Base-by-base conservation (phyloP, 495 filamentous ascomycete species). In the Paragyromitra xinjiangensis region DNA sequence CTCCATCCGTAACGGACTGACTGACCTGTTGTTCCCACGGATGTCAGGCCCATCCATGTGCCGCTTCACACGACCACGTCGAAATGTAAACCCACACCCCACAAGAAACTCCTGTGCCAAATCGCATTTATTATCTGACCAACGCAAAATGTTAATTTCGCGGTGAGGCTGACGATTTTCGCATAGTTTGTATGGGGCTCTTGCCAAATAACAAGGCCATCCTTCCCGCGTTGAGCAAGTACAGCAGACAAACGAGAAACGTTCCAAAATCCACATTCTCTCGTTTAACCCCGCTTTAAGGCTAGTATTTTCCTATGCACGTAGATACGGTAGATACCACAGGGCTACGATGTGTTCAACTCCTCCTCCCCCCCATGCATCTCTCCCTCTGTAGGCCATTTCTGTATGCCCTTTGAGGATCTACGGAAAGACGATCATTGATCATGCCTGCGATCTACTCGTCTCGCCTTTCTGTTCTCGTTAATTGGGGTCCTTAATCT, bases 11-110 rank as follows among this genome's bases (percentile, higher is more conserved):
- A 39, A 78, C 56, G 26, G 39, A 75, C 70, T 61, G 26, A 50
- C 71, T 34, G 56, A 29, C 26, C 61, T 56, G 73, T 58, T 69
- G 64, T 39, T 77, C 75, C 77, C 77, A 79, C 77, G 77, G 77
- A 79, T 29, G 37, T 71, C 64, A 40, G 44, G 26, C 11, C 62
- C 34, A 61, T 40, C 74, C 77, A 79, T 78, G 53, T 64, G 64
- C 76, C 77, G 74, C 77, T 53, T 34, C 70, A 45, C 55, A 56
- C 64, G 69, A 71, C 69, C 68, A 71, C 69, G 69, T 72, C 58
- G 59, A 63, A 45, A 67, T 67, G 63, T 39, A 66, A 66, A 66
- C 24, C 61, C 42, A 59, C 63, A 58, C 62, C 51, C 29, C 70
- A 34, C 45, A 44, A 29, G 11, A 51, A 39, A 34, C 67, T 51